Evolutionary conservation across 805 yeast genomes (phyloP), one percentile per base, ranked within the genome.

Genomic region (Kazachstania bromeliacearum): DNA sequence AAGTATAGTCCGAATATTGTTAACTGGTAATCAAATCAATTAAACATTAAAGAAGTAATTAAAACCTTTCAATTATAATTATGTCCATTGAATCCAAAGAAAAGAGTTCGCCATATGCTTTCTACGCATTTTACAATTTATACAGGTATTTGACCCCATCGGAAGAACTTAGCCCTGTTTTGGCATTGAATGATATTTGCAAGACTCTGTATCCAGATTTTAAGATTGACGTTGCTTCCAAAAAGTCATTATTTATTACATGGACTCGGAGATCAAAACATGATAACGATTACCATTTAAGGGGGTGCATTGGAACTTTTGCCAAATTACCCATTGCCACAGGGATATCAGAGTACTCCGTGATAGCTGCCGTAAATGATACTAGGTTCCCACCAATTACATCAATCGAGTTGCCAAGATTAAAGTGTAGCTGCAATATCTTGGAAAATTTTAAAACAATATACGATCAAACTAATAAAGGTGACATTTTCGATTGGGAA

Each of bases 241-340:
- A 53, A 28, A 60, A 63, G 5, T 92, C 97, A 0, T 60, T 89
- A 19, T 92, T 92, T 61, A 81, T 89, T 22, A 92, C 97, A 0
- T 92, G 96, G 95, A 78, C 76, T 47, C 68, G 70, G 38, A 46
- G 48, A 14, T 39, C 44, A 4, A 63, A 10, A 7, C 29, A 35
- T 19, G 38, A 33, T 12, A 38, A 39, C n/a, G 35, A 25, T 2
- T 57, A 53, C 35, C 35, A 32, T 7, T 63, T 89, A 33, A 66
- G 97, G 29, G 98, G 98, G 0, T 89, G 98, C 53, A 92, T 89
- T 37, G 98, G 98, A 1, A 88, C 95, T 0, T 92, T 92, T 55
- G 63, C 67, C 14, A 60, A 71, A 12, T 55, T 70, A 38, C 66
- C 70, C 0, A 46, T 83, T 2, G 76, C 69, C 13, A 34, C 51